phyloP scores from a whole-genome alignment of 768 basidiomycete species.

The Boletellus ananiceps region DNA sequence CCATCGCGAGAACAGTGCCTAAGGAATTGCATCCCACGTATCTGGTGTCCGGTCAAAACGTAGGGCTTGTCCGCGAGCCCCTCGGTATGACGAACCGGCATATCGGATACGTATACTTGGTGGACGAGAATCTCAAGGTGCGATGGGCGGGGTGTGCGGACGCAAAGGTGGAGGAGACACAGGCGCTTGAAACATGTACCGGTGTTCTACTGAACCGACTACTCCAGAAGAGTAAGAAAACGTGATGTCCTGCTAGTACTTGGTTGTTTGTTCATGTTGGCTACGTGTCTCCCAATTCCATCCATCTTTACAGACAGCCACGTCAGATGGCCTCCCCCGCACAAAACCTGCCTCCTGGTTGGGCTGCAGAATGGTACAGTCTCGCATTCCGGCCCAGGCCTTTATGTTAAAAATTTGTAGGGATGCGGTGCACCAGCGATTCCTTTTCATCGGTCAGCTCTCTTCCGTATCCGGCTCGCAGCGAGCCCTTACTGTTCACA shows the following conservation, averaged over 20 bases:
- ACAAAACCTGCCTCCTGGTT: constrained; percentile 85
- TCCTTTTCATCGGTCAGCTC: constrained; percentile 82
- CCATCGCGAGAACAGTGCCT: constrained; percentile 66
- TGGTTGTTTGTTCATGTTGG: constrained; percentile 26
- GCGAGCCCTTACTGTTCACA: constrained; percentile 31
- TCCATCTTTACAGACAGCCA: background rate
- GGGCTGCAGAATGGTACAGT: constrained; percentile 86
- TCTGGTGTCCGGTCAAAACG: constrained; percentile 74
- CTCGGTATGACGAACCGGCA: constrained; percentile 87
- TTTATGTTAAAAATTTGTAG: constrained; percentile 38
- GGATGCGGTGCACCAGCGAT: constrained; percentile 76
- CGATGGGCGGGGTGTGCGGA: constrained; percentile 93
- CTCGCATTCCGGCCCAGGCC: background rate
- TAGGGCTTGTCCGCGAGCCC: constrained; percentile 81
- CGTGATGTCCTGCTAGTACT: background rate
- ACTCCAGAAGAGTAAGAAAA: constrained; percentile 24
- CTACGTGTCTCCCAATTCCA: constrained; percentile 19
- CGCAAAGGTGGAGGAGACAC: constrained; percentile 68
- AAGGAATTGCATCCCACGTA: constrained; percentile 62
- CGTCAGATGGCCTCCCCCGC: constrained; percentile 40
- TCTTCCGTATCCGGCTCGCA: constrained; percentile 7
- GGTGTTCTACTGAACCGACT: constrained; percentile 64
- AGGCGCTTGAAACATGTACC: constrained; percentile 63
- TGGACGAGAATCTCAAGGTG: constrained; percentile 79
- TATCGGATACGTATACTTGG: constrained; percentile 87